Conservation (phyloP, 176 grass and related monocot genomes). For the Bothriochloa decipiens region DNA sequence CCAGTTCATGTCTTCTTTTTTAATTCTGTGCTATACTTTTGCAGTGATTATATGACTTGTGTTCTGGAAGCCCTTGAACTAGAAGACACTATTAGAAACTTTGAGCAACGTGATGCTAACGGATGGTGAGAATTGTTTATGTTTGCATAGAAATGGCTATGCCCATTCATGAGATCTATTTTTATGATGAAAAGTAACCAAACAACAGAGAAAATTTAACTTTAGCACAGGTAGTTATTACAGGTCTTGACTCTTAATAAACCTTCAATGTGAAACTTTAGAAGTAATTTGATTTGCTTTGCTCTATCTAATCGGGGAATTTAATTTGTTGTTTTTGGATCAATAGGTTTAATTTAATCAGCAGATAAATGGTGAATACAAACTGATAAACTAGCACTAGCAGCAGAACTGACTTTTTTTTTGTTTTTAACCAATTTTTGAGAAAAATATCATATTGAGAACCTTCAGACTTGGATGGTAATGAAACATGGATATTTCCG, state of each 20-base stretch:
- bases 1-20: too few relatives aligned
- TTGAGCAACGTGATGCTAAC: constrained; percentile 67
- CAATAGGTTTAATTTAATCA: background rate
- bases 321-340: background rate
- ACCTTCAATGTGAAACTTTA: background rate
- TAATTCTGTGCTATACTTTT: constrained; percentile 4
- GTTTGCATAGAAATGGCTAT: constrained; percentile 31
- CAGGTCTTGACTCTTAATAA: constrained; percentile 1
- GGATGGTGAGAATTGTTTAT: constrained; percentile 69
- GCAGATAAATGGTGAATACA: background rate
- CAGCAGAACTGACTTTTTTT: too few relatives aligned
- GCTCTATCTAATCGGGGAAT: background rate
- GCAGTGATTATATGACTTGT: constrained; percentile 63
- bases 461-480: constrained; percentile 1
- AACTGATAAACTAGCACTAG: background rate
- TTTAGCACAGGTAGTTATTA: background rate
- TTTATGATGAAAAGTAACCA: background rate
- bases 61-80: constrained; percentile 90
- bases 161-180: background rate
- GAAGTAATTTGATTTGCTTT: constrained; percentile 27
- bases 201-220: background rate
- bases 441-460: too few relatives aligned
- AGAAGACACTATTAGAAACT: constrained; percentile 89
- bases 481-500: constrained; percentile 3
- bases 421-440: too few relatives aligned